Evolutionary conservation across 495 filamentous ascomycete species (phyloP), one percentile per base, ranked within the genome.

Genomic region (Annulohypoxylon stygium): DNA sequence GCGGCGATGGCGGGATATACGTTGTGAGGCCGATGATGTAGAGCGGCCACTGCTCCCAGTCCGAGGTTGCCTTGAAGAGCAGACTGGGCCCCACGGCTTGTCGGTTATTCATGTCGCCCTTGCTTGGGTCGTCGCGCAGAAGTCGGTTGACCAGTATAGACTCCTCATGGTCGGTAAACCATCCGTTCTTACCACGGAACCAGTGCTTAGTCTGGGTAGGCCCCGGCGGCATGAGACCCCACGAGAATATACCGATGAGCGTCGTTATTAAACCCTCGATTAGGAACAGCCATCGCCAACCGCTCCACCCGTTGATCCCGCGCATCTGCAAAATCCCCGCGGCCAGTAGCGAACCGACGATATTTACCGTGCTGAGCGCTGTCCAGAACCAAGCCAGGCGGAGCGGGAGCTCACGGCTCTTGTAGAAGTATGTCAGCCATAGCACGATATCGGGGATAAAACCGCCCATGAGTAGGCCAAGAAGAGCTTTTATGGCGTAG

Each of bases 41-140:
- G 0, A 91, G 75, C 25, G 85, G 86, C 88, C 88, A 90, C 74
- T 89, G 78, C 61, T 90, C 85, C 76, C 81, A 88, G 70, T 91
- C 87, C 39, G 76, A 79, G 47, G 88, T 62, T 0, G 82, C 80
- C 37, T 84, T 81, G 73, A 82, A 86, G 39, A 91, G 74, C n/a
- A 82, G 69, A 12, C 60, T 64, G 1, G 79, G 81, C 0, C 80
- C 83, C 6, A 91, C 81, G 0, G 82, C 81, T 73, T 90, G 81
- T 20, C 80, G 75, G 69, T 90, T 91, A 80, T 90, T 86, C 88
- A 90, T 90, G 62, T 86, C 83, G 25, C 87, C 88, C 75, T 91
- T 92, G 59, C 83, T 84, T 14, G 89, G 89, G 71, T 91, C 89
- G 53, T 91, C 89, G 23, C 90, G 86, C 4, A 91, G 78, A 14